Evolutionary conservation across 2,329 filamentous ascomycete genomes (phyloP), one percentile per base, ranked within the genome.

Genomic region (Aspergillus spinulosporus): DNA sequence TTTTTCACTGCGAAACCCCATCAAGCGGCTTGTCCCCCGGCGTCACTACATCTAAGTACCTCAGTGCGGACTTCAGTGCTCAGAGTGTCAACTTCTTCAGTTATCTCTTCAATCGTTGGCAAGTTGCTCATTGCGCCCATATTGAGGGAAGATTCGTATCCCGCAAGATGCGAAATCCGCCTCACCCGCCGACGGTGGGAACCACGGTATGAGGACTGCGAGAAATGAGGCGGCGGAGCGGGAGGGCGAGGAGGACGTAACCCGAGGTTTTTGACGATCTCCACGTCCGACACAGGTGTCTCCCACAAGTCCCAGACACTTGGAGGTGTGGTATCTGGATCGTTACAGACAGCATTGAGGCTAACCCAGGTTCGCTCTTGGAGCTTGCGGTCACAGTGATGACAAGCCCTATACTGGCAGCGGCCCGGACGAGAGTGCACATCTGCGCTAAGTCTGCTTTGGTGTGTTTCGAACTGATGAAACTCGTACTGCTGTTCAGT

Each of bases 291-390:
- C 5, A 73, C 37, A 4, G 60, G 65, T 29, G 67, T 65, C 39
- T 69, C 66, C 14, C 65, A 56, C 7, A 72, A 50, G 40, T 73
- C 71, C 57, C 68, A 71, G 40, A 62, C 57, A 15, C 57, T 61
- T 29, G 69, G 66, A 14, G 59, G 48, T 7, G 54, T 59, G 32
- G 58, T 64, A 34, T 58, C 45, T 3, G 56, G 55, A 29, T 74
- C 71, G 29, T 65, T 68, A 26, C 78, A 68, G 36, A 81, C 69
- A 9, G 52, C 61, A 44, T 76, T 71, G 59, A 83, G 74, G 29
- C 76, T 77, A 5, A 71, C 69, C 63, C 71, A 80, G 34, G 76
- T 63, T 3, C 79, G 75, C 44, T 82, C 78, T 14, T 58, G 52
- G 5, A 60, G 56, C 11, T 44, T 46, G n/a, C 46, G 48, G 15